Conservation (phyloP, 441 rosid genomes). For the Capsella rubella region DNA sequence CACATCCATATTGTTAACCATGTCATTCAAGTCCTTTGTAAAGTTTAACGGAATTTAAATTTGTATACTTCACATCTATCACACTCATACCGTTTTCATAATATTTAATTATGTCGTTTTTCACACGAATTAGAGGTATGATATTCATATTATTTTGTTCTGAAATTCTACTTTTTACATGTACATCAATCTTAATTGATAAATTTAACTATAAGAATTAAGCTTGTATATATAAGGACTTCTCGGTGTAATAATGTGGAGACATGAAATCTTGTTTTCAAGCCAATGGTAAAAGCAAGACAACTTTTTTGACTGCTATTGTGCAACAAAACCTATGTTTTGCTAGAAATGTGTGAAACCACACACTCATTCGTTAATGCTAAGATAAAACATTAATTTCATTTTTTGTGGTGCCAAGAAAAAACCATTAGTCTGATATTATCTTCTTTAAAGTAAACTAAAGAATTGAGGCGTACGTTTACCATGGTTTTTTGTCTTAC, state of each 20-base stretch:
- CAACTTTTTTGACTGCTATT: constrained; percentile 34
- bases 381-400: constrained; percentile 16
- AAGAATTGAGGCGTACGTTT: constrained; percentile 20
- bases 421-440: constrained; percentile 23
- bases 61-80: background rate
- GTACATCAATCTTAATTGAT: background rate
- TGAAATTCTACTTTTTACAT: background rate
- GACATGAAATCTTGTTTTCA: constrained; percentile 27
- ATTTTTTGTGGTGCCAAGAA: constrained; percentile 34
- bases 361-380: constrained; percentile 44
- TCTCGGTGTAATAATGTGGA: constrained; percentile 11
- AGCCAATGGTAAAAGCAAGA: constrained; percentile 41
- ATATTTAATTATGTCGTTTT: too few species aligned
- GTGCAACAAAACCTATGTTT: constrained; percentile 38
- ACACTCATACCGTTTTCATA: too few species aligned
- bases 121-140: too few species aligned
- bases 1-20: constrained; percentile 34
- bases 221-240: background rate
- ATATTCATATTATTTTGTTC: too few species aligned
- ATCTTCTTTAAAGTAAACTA: background rate
- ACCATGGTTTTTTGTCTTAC: constrained; percentile 37
- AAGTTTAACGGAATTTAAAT: background rate
- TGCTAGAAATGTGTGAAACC: constrained; percentile 42
- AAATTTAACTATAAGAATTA: background rate
- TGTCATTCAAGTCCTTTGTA: constrained; percentile 28